These are phyloP conservation scores for Saururus chinensis DNA, from an alignment of 164 flowering plant genomes.

Conservation along the genomic window DNA sequence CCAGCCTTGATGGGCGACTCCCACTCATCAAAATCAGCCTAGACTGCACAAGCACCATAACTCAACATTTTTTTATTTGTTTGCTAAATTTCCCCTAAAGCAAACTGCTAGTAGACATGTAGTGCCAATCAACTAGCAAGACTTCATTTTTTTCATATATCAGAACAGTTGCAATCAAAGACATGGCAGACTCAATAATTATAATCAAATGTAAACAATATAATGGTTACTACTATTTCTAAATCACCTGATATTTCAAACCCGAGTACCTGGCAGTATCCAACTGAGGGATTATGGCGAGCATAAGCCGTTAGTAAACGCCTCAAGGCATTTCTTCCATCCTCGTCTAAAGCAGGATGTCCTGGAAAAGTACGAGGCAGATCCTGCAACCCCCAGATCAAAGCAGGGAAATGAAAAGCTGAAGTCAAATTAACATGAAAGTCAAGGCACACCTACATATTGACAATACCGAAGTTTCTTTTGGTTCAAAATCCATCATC, in stretches of 20 bases:
- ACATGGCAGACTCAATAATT: too few relatives aligned
- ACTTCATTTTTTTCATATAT: too few relatives aligned
- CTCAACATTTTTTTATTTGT: too few relatives aligned
- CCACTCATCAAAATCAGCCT: too few relatives aligned
- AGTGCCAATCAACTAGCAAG: too few relatives aligned
- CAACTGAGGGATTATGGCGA: conserved; percentile 94
- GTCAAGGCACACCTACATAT: background rate
- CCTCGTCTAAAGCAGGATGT: conserved; percentile 96
- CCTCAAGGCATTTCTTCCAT: conserved; percentile 93
- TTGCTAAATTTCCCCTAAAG: too few relatives aligned
- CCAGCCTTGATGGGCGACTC: too few relatives aligned
- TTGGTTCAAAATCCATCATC: conserved; percentile 6
- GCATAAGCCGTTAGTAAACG: conserved; percentile 97
- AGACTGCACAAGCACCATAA: too few relatives aligned
- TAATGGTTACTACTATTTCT: background rate
- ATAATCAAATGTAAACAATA: background rate
- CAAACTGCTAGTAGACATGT: too few relatives aligned
- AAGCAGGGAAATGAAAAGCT: background rate
- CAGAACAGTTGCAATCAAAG: too few relatives aligned
- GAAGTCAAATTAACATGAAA: background rate
- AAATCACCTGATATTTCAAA: background rate
- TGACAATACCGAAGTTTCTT: background rate
- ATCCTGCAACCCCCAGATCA: conserved; percentile 39
- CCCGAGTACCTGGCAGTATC: conserved; percentile 83
- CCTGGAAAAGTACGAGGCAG: conserved; percentile 98